These are phyloP conservation scores for Vanderwaltozyma yarrowii DNA, from an alignment of 805 yeast genomes.

Conservation along the genomic window DNA sequence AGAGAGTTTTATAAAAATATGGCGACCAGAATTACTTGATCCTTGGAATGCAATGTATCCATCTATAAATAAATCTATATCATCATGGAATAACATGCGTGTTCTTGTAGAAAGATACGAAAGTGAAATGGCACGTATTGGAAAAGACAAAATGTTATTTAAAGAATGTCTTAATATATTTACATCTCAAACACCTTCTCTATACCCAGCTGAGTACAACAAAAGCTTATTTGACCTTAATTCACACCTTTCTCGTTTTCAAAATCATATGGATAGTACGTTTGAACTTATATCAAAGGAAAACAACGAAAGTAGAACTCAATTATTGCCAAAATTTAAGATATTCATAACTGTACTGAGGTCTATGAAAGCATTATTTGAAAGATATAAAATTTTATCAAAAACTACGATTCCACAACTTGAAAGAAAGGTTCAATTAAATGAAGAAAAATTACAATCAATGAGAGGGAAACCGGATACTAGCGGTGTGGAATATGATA, in stretches of 20 bases:
- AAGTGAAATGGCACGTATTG: slow-evolving; percentile 50
- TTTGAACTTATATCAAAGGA: slow-evolving; percentile 32
- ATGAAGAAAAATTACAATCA: slow-evolving; percentile 43
- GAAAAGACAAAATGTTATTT: slow-evolving; percentile 55
- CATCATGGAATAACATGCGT: slow-evolving; percentile 45
- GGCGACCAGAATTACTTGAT: slow-evolving; percentile 32
- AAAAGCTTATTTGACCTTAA: slow-evolving; percentile 34
- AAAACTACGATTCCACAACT: slow-evolving; percentile 39
- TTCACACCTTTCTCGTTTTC: slow-evolving; percentile 39
- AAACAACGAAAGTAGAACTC: slow-evolving; percentile 33
- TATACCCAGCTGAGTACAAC: slow-evolving; percentile 37
- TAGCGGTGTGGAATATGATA: slow-evolving; percentile 59
- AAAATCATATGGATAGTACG: slow-evolving; percentile 28
- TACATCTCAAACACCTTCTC: slow-evolving; percentile 35
- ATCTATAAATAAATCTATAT: slow-evolving; percentile 34
- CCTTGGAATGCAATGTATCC: slow-evolving; percentile 33
- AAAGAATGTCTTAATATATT: slow-evolving; percentile 47
- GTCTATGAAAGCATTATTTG: slow-evolving; percentile 59
- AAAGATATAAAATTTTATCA: slow-evolving; percentile 48
- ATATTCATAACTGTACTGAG: slow-evolving; percentile 52
- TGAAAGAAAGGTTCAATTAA: slow-evolving; percentile 37
- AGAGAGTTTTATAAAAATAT: slow-evolving; percentile 33
- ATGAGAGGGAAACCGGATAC: slow-evolving; percentile 58
- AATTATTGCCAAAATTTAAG: slow-evolving; percentile 53
- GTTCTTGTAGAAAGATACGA: slow-evolving; percentile 67